Base-by-base conservation (phyloP, 257 asterid genomes). In the Linaria vulgaris region DNA sequence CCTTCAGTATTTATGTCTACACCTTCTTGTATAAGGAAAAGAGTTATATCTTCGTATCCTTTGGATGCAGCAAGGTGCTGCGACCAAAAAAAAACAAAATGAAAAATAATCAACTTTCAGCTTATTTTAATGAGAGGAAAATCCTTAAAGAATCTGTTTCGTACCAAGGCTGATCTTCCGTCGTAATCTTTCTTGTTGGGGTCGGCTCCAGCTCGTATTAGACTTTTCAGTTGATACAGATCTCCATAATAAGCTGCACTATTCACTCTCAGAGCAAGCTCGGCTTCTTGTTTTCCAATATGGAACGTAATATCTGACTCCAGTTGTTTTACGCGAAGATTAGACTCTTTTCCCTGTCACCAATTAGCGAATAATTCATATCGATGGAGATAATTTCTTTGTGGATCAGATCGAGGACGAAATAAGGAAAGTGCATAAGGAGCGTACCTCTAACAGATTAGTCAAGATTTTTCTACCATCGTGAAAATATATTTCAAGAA, bases 61-160 rank as follows among this genome's bases (percentile, higher is more conserved):
- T 70, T 78, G 0, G 96, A 87, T 57, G 99, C 96, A 73, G 99
- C 95, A 72, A 92, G 88, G 79, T 92, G 99, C 99, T 92, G 87
- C 55, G 1, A 6, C 48, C 27, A 54, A 53, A 19, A 57, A 66
- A 15, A 46, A 15, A 14, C 16, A 46, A 34, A 34, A n/a, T n/a
- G n/a, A 54, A 53, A 19, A 57, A 66, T 46, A 46, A 15, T 2
- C 16, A 46, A 34, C 5, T 34, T 34, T 34, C 9, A 34, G 41
- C 41, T 4, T 4, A 34, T 34, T 34, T 34, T 4, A 34, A 34
- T 34, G 41, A 0, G 34, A 38, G 46, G 24, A 25, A 55, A 13
- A 0, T 17, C 30, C 39, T 58, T 17, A 15, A 56, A 24, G 9
- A 4, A 63, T 20, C 38, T 3, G 69, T 58, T 59, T 50, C 78